phyloP scores from a whole-genome alignment of 441 rosid species.

The Manihot esculenta region DNA sequence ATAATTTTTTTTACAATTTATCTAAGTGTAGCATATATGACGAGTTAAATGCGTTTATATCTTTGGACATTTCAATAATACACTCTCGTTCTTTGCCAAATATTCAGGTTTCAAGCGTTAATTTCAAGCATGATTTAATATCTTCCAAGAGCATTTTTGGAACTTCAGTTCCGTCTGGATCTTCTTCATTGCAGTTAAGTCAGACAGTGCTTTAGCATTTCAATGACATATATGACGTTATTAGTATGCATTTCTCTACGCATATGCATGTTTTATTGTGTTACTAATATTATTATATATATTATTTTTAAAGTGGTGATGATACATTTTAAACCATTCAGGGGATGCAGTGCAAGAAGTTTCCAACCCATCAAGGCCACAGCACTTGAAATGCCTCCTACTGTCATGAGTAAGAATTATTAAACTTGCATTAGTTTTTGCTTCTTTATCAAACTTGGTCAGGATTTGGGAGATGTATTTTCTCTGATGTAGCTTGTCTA shows the following conservation, averaged over 20 bases:
- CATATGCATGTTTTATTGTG: not conserved
- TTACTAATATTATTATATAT: not conserved
- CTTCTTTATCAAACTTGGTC: not conserved
- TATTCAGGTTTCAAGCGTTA: constrained; percentile 52
- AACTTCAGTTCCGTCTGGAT: constrained; percentile 37
- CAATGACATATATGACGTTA: not conserved
- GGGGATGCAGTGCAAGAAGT: constrained; percentile 41
- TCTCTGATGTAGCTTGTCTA: constrained; percentile 27
- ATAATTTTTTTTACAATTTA: not conserved
- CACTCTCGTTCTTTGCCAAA: not conserved
- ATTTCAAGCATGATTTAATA: constrained; percentile 33
- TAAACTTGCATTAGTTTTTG: not conserved
- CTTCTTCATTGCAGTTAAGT: constrained; percentile 65
- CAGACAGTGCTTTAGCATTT: not conserved
- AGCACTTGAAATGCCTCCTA: constrained; percentile 67
- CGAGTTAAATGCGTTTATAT: not conserved
- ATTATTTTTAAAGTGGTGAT: not conserved
- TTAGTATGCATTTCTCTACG: not conserved
- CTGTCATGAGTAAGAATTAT: constrained; percentile 53
- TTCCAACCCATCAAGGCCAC: constrained; percentile 78
- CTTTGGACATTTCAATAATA: not conserved
- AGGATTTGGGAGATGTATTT: not conserved
- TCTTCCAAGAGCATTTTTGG: constrained; percentile 45
- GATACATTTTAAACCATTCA: constrained; percentile 21
- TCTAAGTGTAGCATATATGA: not conserved